Percentiles rank a stretch among this genome's conserved stretches.
phyloP scores from a whole-genome alignment of 331 rosid species.

The Quercus phellos region DNA sequence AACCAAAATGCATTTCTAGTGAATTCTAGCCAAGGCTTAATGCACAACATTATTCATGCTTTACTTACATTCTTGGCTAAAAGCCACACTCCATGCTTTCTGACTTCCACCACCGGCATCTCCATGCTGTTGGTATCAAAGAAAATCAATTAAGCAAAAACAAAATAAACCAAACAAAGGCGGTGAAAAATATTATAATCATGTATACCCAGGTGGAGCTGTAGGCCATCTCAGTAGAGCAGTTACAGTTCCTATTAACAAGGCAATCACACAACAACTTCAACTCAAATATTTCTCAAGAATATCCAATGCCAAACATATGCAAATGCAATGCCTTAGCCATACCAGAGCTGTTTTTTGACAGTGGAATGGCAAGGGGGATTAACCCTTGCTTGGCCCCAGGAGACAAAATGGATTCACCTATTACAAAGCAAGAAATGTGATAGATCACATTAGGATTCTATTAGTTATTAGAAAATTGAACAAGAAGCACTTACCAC shows the following conservation, averaged over 20 bases:
- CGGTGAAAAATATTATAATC: neutral
- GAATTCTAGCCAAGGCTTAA: neutral
- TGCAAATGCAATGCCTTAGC: conserved; percentile 1
- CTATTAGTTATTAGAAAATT: neutral
- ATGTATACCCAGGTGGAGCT: conserved; percentile 77
- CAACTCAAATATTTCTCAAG: conserved; percentile 10
- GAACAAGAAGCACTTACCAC: neutral
- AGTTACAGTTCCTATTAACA: conserved; percentile 62
- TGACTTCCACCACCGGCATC: conserved; percentile 92
- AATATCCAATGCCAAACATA: neutral
- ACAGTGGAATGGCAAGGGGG: conserved; percentile 72
- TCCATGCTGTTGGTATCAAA: conserved; percentile 59
- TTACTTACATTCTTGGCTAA: conserved; percentile 78
- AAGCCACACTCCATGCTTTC: conserved; percentile 83
- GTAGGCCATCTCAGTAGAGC: conserved; percentile 96
- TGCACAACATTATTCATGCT: conserved; percentile 12
- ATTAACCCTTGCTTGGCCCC: conserved; percentile 76
- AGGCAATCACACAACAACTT: conserved; percentile 9
- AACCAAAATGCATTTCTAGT: conserved; percentile 5
- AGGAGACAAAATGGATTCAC: conserved; percentile 75
- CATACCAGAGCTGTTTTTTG: conserved; percentile 64
- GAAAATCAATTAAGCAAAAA: conserved; percentile 21
- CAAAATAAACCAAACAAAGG: neutral
- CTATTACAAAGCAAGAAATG: conserved; percentile 36
- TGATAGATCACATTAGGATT: neutral